Percentiles rank a stretch among this genome's conserved stretches.
These are phyloP conservation scores for Blastosporella zonata DNA, from an alignment of 1,284 basidiomycete genomes.

Conservation along the genomic window DNA sequence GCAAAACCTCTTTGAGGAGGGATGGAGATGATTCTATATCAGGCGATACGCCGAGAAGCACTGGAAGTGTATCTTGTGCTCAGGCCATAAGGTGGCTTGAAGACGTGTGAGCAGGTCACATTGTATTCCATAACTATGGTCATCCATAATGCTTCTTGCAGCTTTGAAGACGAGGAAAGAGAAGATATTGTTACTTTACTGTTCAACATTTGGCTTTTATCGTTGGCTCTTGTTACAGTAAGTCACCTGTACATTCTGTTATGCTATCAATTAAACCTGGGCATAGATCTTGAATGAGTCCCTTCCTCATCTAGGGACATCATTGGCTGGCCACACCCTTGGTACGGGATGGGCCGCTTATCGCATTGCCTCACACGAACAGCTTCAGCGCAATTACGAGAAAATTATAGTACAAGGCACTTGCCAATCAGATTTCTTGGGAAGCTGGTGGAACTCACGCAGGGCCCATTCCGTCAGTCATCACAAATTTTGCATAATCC, in stretches of 20 bases:
- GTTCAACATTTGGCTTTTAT: conserved; percentile 43
- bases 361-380: conserved; percentile 30
- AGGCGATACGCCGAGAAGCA: too few relatives aligned
- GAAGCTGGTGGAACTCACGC: conserved; percentile 36
- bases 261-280: conserved; percentile 1
- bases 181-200: conserved; percentile 42
- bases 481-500: not conserved
- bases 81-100: conserved; percentile 39
- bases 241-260: conserved; percentile 12
- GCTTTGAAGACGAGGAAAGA: conserved; percentile 33
- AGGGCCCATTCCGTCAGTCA: conserved; percentile 34
- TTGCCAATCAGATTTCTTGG: conserved; percentile 37
- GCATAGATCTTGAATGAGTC: conserved; percentile 46
- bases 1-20: not conserved
- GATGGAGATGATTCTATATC: conserved; percentile 14
- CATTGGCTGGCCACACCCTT: conserved; percentile 40
- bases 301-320: conserved; percentile 45
- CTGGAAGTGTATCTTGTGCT: conserved; percentile 25
- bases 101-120: conserved; percentile 30
- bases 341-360: conserved; percentile 43
- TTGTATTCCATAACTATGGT: not conserved
- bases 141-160: conserved; percentile 10
- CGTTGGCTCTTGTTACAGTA: conserved; percentile 40
- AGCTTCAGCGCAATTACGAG: conserved; percentile 29
- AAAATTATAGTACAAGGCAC: conserved; percentile 31